A percentile compares a stretch with the other conserved stretches of the same genome.
Evolutionary conservation across 495 filamentous ascomycete species (phyloP).

Genomic region (Daldinia decipiens): DNA sequence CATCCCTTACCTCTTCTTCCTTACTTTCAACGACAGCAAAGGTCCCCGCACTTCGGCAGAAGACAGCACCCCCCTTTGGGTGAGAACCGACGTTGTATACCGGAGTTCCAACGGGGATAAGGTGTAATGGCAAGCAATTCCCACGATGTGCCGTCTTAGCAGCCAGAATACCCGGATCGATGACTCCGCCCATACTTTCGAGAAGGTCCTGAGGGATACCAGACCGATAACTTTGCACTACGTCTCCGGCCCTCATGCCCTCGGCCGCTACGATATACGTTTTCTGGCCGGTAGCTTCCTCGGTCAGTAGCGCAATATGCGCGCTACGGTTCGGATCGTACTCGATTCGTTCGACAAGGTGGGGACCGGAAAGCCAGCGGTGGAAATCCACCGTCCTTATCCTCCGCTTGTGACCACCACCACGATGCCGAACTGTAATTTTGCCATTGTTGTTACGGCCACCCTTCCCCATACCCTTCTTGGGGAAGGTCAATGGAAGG

Average conservation of each 20-base stretch:
- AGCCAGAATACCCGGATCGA: constrained; percentile 94
- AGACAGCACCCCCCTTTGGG: constrained; percentile 76
- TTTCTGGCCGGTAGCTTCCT: constrained; percentile 72
- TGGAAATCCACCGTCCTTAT: constrained; percentile 91
- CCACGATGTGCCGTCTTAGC: constrained; percentile 93
- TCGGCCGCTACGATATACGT: constrained; percentile 94
- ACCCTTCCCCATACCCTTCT: constrained; percentile 90
- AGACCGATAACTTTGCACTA: constrained; percentile 86
- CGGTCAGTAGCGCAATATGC: constrained; percentile 87
- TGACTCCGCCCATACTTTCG: constrained; percentile 86
- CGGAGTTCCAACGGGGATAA: constrained; percentile 91
- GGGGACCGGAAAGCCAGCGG: constrained; percentile 77
- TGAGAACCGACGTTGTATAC: constrained; percentile 89
- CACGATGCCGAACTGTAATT: constrained; percentile 88
- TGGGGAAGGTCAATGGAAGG: constrained; percentile 83
- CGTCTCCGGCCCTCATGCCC: constrained; percentile 90
- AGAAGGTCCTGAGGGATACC: constrained; percentile 88
- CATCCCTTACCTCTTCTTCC: constrained; percentile 73
- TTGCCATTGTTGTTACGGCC: constrained; percentile 87
- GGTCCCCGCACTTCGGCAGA: constrained; percentile 93
- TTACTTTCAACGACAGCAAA: constrained; percentile 87
- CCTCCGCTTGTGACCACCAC: constrained; percentile 88
- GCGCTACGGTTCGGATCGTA: constrained; percentile 93
- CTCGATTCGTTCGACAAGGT: constrained; percentile 92
- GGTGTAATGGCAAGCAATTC: constrained; percentile 92